Evolutionary conservation across 768 basidiomycete genomes (phyloP).

Genomic region (Boletus fagicola): DNA sequence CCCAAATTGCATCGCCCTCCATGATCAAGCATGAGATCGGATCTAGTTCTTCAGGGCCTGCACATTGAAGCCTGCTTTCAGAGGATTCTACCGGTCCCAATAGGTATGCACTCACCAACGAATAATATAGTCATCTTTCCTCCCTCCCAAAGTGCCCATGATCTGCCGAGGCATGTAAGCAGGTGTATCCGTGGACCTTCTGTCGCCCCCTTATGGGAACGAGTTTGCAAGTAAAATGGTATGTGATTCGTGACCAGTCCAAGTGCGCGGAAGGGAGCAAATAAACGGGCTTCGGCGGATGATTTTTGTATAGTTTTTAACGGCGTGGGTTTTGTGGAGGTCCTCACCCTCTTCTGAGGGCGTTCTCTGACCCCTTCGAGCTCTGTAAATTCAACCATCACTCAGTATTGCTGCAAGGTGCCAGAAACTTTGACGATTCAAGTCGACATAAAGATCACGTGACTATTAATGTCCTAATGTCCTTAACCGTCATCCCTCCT

Average conservation of each 20-base stretch:
- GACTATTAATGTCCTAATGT: too few species aligned
- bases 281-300: constrained; percentile 45
- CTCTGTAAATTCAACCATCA: constrained; percentile 24
- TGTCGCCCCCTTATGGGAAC: constrained; percentile 79
- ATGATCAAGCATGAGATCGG: constrained; percentile 75
- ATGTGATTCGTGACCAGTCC: constrained; percentile 90
- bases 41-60: constrained; percentile 80
- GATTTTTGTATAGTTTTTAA: constrained; percentile 7
- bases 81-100: neutral
- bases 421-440: neutral
- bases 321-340: neutral
- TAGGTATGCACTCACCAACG: constrained; percentile 62
- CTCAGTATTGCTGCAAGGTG: neutral
- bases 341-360: constrained; percentile 28
- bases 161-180: constrained; percentile 80
- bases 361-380: constrained; percentile 14
- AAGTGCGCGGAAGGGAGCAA: constrained; percentile 94
- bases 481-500: too few species aligned
- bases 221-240: constrained; percentile 84
- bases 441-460: constrained; percentile 9
- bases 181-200: constrained; percentile 82
- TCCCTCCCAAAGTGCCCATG: constrained; percentile 97
- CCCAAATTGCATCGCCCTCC: constrained; percentile 87
- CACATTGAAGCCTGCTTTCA: constrained; percentile 2
- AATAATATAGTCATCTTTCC: constrained; percentile 90